phyloP scores from a whole-genome alignment of 2,329 filamentous ascomycete species.

The Aspergillus bombycis region DNA sequence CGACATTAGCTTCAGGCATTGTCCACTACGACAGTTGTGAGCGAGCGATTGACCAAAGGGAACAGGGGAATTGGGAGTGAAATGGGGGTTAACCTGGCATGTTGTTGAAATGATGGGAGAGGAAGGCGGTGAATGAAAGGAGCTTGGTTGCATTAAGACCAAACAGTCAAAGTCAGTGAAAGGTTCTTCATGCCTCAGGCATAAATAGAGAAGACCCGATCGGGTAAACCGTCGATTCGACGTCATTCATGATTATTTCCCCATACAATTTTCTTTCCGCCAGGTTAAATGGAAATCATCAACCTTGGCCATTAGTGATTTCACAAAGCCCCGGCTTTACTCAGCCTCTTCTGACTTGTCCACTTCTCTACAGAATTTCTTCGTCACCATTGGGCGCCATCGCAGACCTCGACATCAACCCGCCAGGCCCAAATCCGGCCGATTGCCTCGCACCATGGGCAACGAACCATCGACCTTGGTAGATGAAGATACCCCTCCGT shows the following conservation, averaged over 20 bases:
- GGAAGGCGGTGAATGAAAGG: conserved; percentile 2
- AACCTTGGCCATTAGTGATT: neutral
- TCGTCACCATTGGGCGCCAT: conserved; percentile 26
- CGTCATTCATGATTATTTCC: neutral
- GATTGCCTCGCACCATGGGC: conserved; percentile 64
- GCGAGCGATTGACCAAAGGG: conserved; percentile 1
- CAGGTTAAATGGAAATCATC: neutral
- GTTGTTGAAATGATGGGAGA: conserved; percentile 12
- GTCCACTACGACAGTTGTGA: conserved; percentile 5
- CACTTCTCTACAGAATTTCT: neutral
- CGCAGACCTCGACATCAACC: conserved; percentile 27
- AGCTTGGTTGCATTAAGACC: neutral
- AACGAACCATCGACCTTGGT: conserved; percentile 75
- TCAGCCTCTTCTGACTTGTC: neutral
- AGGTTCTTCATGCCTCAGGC: no score
- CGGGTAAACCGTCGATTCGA: conserved; percentile 1
- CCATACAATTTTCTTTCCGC: neutral
- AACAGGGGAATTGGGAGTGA: neutral
- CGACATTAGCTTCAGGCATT: conserved; percentile 24
- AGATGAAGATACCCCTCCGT: conserved; percentile 65
- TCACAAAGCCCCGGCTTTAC: neutral
- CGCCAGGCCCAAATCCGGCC: conserved; percentile 18
- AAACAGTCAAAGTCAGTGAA: no score
- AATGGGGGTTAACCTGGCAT: conserved; percentile 10
- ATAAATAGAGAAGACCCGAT: neutral